Conservation (phyloP, 2,329 filamentous ascomycete species). For the Canariomyces notabilis region DNA sequence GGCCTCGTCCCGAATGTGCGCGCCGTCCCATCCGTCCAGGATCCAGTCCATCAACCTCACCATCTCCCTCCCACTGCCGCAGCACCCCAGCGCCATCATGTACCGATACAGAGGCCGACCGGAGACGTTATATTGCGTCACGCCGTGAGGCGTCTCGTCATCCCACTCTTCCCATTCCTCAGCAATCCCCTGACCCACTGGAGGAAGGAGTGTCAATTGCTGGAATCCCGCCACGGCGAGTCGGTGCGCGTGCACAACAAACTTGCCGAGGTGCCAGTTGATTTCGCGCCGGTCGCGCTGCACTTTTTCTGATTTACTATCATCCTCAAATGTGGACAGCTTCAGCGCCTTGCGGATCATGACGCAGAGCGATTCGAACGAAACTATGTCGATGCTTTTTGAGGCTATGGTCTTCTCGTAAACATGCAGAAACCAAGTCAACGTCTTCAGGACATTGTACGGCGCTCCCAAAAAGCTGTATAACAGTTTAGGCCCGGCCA, state of each 20-base stretch:
- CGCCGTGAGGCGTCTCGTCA: background rate
- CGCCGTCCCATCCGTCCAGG: conserved; percentile 39
- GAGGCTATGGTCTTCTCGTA: conserved; percentile 27
- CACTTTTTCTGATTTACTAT: background rate
- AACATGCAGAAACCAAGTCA: conserved; percentile 31
- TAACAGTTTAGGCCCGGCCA: conserved; percentile 34
- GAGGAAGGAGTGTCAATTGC: conserved; percentile 27
- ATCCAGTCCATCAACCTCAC: conserved; percentile 56
- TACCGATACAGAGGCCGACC: conserved; percentile 52
- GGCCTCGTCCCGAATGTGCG: conserved; percentile 32
- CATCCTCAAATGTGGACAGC: conserved; percentile 10
- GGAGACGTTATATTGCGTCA: conserved; percentile 39
- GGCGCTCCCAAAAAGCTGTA: conserved; percentile 21
- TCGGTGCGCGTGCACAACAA: conserved; percentile 9
- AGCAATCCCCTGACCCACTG: conserved; percentile 21
- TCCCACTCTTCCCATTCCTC: background rate
- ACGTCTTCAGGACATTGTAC: conserved; percentile 29
- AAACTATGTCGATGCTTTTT: conserved; percentile 31
- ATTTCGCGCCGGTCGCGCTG: background rate
- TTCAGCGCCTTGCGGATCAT: conserved; percentile 30
- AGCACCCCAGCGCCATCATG: conserved; percentile 56
- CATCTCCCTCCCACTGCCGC: conserved; percentile 57
- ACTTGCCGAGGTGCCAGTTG: conserved; percentile 1
- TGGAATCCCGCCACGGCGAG: conserved; percentile 14
- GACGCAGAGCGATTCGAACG: conserved; percentile 35